Percentiles rank a stretch among this genome's conserved stretches.
Evolutionary conservation across 1,139 yeast genomes (phyloP).

Genomic region (Hanseniaspora uvarum): DNA sequence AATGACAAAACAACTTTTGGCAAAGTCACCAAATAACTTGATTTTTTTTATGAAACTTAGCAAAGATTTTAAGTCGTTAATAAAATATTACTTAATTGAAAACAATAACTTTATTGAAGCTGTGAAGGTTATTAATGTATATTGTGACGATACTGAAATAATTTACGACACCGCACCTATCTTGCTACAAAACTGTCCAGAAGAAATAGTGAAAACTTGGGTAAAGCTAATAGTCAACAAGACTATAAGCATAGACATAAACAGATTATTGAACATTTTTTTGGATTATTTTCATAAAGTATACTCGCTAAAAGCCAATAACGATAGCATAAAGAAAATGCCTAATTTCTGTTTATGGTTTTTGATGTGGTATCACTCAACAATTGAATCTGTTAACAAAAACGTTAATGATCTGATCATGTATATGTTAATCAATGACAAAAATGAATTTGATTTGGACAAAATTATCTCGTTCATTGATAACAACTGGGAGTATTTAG

Average conservation of each 20-base stretch:
- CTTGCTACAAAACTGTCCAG: slow-evolving; percentile 58
- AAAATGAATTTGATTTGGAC: slow-evolving; percentile 31
- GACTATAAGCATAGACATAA: slow-evolving; percentile 18
- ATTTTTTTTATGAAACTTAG: slow-evolving; percentile 59
- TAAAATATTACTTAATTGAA: slow-evolving; percentile 53
- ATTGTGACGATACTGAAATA: slow-evolving; percentile 40
- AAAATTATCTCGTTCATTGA: slow-evolving; percentile 44
- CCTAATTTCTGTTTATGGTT: slow-evolving; percentile 57
- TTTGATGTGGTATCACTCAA: slow-evolving; percentile 49
- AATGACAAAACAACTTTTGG: slow-evolving; percentile 66
- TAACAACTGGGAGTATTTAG: slow-evolving; percentile 33
- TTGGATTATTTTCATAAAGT: slow-evolving; percentile 62
- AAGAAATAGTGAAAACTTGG: slow-evolving; percentile 70
- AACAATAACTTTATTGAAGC: slow-evolving; percentile 67
- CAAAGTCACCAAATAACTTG: slow-evolving; percentile 55
- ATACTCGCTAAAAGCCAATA: slow-evolving; percentile 48
- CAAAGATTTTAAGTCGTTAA: slow-evolving; percentile 58
- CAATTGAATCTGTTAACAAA: slow-evolving; percentile 38
- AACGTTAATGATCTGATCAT: slow-evolving; percentile 60
- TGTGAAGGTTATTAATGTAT: slow-evolving; percentile 36
- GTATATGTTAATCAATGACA: slow-evolving; percentile 48
- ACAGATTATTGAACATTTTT: slow-evolving; percentile 37
- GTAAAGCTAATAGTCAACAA: slow-evolving; percentile 35
- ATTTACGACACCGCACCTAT: slow-evolving; percentile 62
- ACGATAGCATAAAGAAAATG: slow-evolving; percentile 33